phyloP scores from a whole-genome alignment of 2,329 filamentous ascomycete genomes.

The Fusarium torreyae region DNA sequence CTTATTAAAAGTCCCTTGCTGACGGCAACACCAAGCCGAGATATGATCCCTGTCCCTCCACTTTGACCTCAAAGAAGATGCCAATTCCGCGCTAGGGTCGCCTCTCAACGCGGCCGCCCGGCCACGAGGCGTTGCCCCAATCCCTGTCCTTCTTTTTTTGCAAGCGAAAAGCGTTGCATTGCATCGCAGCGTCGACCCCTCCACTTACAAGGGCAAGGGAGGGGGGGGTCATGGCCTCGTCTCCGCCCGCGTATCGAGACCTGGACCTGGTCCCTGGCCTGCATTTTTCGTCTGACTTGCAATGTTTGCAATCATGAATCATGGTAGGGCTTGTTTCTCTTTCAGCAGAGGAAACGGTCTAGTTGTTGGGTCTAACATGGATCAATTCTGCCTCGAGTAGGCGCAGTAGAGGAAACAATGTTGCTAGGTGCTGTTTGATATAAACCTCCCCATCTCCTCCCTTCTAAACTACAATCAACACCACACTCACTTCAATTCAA shows the following conservation, averaged over 20 bases:
- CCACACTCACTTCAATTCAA: neutral
- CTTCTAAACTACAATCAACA: neutral
- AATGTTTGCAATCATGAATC: neutral
- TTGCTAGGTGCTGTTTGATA: constrained; percentile 22
- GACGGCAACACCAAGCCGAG: constrained; percentile 29
- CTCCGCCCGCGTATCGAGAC: constrained; percentile 35
- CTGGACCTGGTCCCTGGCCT: constrained; percentile 20
- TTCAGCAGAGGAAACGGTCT: constrained; percentile 11
- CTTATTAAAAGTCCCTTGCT: constrained; percentile 1
- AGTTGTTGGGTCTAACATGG: constrained; percentile 15
- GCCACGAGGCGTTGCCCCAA: constrained; percentile 24
- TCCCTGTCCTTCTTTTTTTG: constrained; percentile 1
- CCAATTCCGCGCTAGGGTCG: constrained; percentile 37
- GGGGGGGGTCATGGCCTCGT: constrained; percentile 14
- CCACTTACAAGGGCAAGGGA: constrained; percentile 17
- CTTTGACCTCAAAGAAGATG: constrained; percentile 1
- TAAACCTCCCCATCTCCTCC: constrained; percentile 31
- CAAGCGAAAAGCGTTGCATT: constrained; percentile 39
- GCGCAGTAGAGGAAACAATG: constrained; percentile 9
- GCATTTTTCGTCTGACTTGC: constrained; percentile 24
- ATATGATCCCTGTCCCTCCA: constrained; percentile 3
- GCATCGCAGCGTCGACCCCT: constrained; percentile 5
- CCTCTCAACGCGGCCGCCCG: constrained; percentile 42
- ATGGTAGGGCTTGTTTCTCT: neutral
- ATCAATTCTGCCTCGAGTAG: constrained; percentile 23